Evolutionary conservation across 2,329 filamentous ascomycete species (phyloP).

Genomic region (Claviceps spartinae): DNA sequence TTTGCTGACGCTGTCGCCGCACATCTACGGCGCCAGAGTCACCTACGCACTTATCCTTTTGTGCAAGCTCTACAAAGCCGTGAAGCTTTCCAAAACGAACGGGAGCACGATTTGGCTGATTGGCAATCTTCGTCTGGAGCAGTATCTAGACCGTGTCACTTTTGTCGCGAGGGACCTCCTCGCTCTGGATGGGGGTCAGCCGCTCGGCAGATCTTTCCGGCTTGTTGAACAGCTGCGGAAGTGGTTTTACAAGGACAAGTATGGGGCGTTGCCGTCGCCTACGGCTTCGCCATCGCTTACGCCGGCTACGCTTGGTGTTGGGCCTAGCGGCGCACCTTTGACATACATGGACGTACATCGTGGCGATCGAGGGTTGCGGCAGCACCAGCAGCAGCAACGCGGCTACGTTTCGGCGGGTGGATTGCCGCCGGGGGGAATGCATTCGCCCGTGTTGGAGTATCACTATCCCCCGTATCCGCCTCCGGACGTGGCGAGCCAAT

Average conservation of each 20-base stretch:
- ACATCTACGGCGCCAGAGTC: slow-evolving; percentile 3
- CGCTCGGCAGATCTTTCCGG: not conserved
- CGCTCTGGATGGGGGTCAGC: not conserved
- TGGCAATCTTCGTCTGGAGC: not conserved
- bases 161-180: slow-evolving; percentile 1
- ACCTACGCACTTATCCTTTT: slow-evolving; percentile 3
- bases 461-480: too few species aligned
- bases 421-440: too few species aligned
- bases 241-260: slow-evolving; percentile 1
- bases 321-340: not conserved
- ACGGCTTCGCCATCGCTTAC: not conserved
- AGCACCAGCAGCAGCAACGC: not conserved
- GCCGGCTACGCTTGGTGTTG: not conserved
- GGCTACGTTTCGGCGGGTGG: too few species aligned
- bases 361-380: not conserved
- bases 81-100: not conserved
- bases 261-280: not conserved
- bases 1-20: slow-evolving; percentile 1
- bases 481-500: not conserved
- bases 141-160: slow-evolving; percentile 2
- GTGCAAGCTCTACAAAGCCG: slow-evolving; percentile 2
- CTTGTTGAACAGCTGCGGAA: slow-evolving; percentile 3
- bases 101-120: not conserved
- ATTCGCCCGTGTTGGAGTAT: not conserved
- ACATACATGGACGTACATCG: not conserved